These are phyloP conservation scores for Aspergillus alliaceus DNA, from an alignment of 2,329 filamentous ascomycete genomes.

Conservation along the genomic window DNA sequence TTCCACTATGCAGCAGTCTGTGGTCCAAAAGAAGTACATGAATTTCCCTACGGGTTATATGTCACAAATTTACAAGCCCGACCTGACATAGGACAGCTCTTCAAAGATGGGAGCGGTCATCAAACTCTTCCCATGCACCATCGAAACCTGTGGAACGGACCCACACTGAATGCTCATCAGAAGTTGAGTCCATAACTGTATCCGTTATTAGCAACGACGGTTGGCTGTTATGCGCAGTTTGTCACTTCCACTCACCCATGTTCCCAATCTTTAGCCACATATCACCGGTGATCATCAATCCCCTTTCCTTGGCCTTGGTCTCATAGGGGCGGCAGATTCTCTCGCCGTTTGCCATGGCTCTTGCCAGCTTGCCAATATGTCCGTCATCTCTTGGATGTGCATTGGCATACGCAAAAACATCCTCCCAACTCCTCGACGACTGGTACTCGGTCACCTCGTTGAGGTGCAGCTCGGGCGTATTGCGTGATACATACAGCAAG, in stretches of 20 bases:
- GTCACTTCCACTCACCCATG: conserved; percentile 37
- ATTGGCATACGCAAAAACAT: conserved; percentile 48
- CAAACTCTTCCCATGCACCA: conserved; percentile 39
- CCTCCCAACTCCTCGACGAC: conserved; percentile 51
- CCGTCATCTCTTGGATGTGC: conserved; percentile 66
- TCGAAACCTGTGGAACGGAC: conserved; percentile 43
- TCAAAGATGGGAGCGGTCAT: conserved; percentile 20
- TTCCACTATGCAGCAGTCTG: too few relatives aligned
- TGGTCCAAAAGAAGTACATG: too few relatives aligned
- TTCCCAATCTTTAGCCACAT: conserved; percentile 49
- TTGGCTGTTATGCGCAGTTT: background rate
- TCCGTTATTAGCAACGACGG: background rate
- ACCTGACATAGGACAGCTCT: too few relatives aligned
- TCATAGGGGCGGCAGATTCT: conserved; percentile 44
- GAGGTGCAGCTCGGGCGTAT: conserved; percentile 59
- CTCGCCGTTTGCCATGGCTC: conserved; percentile 68
- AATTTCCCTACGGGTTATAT: background rate
- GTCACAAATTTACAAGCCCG: too few relatives aligned
- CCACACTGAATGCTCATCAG: conserved; percentile 32
- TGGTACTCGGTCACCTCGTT: conserved; percentile 62
- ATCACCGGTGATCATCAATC: conserved; percentile 40
- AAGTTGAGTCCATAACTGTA: conserved; percentile 39
- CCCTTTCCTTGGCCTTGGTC: conserved; percentile 20
- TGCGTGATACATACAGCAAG: conserved; percentile 69
- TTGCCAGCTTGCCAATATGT: conserved; percentile 73